A percentile compares a stretch with the other conserved stretches of the same genome.
Evolutionary conservation across 495 filamentous ascomycete genomes (phyloP).

Genomic region (Oleoguttula mirabilis): DNA sequence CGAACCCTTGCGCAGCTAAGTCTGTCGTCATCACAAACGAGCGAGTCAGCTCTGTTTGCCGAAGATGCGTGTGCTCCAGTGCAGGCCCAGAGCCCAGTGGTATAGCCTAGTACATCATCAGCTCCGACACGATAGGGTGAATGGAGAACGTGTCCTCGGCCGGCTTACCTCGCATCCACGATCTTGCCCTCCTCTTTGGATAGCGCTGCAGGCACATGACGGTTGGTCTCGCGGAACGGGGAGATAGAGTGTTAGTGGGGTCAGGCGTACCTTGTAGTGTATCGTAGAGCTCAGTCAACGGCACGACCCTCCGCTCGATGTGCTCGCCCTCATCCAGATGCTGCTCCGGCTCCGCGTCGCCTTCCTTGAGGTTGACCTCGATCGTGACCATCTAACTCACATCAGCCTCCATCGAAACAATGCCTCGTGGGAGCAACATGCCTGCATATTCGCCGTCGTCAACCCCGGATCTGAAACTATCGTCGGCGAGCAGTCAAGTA

Average conservation of each 20-base stretch:
- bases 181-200: slow-evolving; percentile 18
- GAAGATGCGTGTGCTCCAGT: slow-evolving; percentile 17
- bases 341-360: slow-evolving; percentile 30
- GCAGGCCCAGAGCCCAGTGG: slow-evolving; percentile 20
- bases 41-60: slow-evolving; percentile 11
- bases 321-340: slow-evolving; percentile 31
- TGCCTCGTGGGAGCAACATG: not conserved
- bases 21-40: slow-evolving; percentile 7
- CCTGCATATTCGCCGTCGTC: slow-evolving; percentile 31
- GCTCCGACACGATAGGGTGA: not conserved
- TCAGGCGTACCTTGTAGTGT: slow-evolving; percentile 26
- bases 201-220: no score
- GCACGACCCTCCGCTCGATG: slow-evolving; percentile 30
- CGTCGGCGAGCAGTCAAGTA: slow-evolving; percentile 19
- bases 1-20: slow-evolving; percentile 13
- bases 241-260: no score
- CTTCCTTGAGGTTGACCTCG: slow-evolving; percentile 28
- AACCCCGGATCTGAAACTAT: slow-evolving; percentile 21
- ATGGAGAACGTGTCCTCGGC: not conserved
- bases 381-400: slow-evolving; percentile 23
- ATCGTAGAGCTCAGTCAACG: slow-evolving; percentile 37
- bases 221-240: no score
- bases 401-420: not conserved
- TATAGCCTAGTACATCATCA: slow-evolving; percentile 10
- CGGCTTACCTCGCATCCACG: slow-evolving; percentile 20